Conservation (phyloP, 2,329 filamentous ascomycete genomes). For the Sphaceloma murrayae region DNA sequence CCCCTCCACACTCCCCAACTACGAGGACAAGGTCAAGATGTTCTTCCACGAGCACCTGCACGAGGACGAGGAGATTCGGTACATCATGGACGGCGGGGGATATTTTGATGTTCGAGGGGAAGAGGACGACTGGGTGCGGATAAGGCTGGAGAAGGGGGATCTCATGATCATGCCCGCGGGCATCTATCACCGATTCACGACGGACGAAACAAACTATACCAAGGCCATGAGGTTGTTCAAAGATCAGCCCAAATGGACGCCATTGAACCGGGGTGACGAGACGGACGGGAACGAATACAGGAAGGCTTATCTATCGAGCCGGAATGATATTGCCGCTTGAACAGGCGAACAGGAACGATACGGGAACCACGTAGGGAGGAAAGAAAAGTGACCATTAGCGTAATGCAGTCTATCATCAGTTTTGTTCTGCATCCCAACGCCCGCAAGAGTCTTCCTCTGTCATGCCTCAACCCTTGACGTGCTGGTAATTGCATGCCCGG, state of each 20-base stretch:
- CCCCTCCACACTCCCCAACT: constrained; percentile 70
- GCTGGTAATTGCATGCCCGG: constrained; percentile 1
- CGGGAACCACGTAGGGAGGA: neutral
- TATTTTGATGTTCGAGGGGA: constrained; percentile 87
- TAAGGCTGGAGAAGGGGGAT: constrained; percentile 75
- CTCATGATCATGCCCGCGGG: constrained; percentile 87
- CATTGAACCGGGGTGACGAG: constrained; percentile 68
- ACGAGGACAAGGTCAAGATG: constrained; percentile 85
- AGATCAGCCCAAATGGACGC: constrained; percentile 97
- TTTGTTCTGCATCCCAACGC: constrained; percentile 13
- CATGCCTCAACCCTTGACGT: constrained; percentile 10
- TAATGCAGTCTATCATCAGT: constrained; percentile 14
- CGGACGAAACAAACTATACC: constrained; percentile 82
- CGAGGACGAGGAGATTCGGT: constrained; percentile 97
- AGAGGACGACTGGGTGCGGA: constrained; percentile 80
- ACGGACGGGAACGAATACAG: constrained; percentile 72
- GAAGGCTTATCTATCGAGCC: constrained; percentile 69
- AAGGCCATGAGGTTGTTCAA: constrained; percentile 96
- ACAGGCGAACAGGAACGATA: no score
- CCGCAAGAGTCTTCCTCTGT: constrained; percentile 3
- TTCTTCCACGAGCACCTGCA: constrained; percentile 97
- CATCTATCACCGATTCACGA: constrained; percentile 97
- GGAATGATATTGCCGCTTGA: constrained; percentile 21
- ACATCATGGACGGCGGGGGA: constrained; percentile 77
- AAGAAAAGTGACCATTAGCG: constrained; percentile 6